Evolutionary conservation across 805 yeast genomes (phyloP), one percentile per base, ranked within the genome.

Genomic region (Torulaspora indica): DNA sequence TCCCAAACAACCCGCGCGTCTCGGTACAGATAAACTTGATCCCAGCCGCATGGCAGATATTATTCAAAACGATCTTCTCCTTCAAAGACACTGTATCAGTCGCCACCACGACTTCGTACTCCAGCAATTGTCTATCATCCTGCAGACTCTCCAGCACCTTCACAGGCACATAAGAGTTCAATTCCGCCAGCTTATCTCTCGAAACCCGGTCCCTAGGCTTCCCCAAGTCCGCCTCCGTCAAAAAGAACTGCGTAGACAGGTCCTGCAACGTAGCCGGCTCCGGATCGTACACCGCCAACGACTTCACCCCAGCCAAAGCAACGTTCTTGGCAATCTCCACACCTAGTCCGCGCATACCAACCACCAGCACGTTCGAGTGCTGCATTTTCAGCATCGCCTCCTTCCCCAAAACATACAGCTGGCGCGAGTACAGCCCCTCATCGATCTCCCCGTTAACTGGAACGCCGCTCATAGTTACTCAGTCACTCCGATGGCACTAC

Each of bases 341-440:
- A 59, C 99, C 99, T 38, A 93, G 72, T 38, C 99, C 99, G 61
- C 80, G 82, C 45, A 91, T 71, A 3, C 99, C 98, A 51, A 90
- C 78, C 38, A 93, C 75, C 39, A 93, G 76, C n/a, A 93, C 96
- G 57, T 85, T 88, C 20, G 98, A 89, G 53, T 78, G 75, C 58
- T 90, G 96, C 97, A 93, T 86, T 66, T 88, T 86, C 57, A 90
- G 73, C 99, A 93, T 93, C 41, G 99, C 99, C 54, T 93, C 99
- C 58, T 87, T 89, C 50, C 99, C 99, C 53, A 93, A 70, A 41
- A 93, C 99, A 58, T 91, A 88, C 67, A 93, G 78, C 71, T 93
- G 98, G 66, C 98, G 87, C 31, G 98, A 90, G 75, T 93, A 93
- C 55, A 93, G 76, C 46, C 95, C 76, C 73, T 93, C 98, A 64